These are phyloP conservation scores for Candida tropicalis DNA, from an alignment of 1,139 yeast species.

Conservation along the genomic window DNA sequence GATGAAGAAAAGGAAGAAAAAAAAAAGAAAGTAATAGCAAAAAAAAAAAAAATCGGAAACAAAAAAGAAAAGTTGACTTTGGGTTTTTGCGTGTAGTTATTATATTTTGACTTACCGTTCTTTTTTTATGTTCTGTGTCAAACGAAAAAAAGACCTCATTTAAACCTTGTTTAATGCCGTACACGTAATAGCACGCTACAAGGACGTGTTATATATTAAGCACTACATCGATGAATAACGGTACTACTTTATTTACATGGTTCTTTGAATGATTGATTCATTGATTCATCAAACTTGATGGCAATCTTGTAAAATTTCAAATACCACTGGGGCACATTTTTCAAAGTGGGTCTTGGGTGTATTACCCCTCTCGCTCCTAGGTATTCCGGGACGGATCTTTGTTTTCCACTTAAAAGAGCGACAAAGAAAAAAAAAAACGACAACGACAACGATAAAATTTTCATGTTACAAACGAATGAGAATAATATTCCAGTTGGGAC, in stretches of 20 bases:
- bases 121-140: not conserved
- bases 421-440: not conserved
- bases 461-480: not conserved
- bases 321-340: too few relatives aligned
- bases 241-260: too few relatives aligned
- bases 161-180: not conserved
- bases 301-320: too few relatives aligned
- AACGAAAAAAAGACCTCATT: not conserved
- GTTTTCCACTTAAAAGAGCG: too few relatives aligned
- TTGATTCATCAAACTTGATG: too few relatives aligned
- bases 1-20: constrained; percentile 2
- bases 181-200: too few relatives aligned
- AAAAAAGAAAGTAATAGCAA: constrained; percentile 1
- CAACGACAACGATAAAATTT: not conserved
- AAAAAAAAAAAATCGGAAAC: constrained; percentile 1
- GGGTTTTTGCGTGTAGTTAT: not conserved
- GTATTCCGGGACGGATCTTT: constrained; percentile 1
- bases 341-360: too few relatives aligned
- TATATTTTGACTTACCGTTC: not conserved
- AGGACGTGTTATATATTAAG: too few relatives aligned
- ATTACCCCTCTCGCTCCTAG: constrained; percentile 1
- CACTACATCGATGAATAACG: too few relatives aligned
- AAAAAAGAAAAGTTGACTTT: not conserved
- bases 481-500: not conserved
- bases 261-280: too few relatives aligned